A percentile compares a stretch with the other conserved stretches of the same genome.
phyloP scores from a whole-genome alignment of 2,329 filamentous ascomycete species.

The Monilinia vaccinii-corymbosi region DNA sequence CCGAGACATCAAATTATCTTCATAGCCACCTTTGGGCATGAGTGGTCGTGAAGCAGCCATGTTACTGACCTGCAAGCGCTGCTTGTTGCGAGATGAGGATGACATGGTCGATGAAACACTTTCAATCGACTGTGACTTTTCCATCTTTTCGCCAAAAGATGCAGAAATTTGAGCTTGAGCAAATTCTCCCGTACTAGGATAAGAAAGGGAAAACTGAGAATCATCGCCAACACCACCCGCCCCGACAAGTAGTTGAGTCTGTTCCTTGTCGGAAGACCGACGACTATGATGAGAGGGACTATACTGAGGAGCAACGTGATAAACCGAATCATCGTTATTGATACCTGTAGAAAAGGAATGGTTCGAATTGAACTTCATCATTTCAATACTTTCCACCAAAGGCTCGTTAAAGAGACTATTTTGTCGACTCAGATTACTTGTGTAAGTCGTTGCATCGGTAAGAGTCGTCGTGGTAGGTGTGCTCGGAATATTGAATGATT shows the following conservation, averaged over 20 bases:
- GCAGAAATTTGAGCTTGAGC: conserved; percentile 21
- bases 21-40: conserved; percentile 27
- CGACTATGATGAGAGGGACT: conserved; percentile 22
- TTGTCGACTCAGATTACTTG: conserved; percentile 29
- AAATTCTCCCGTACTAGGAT: conserved; percentile 17
- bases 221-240: conserved; percentile 28
- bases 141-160: conserved; percentile 27
- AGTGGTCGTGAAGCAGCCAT: conserved; percentile 24
- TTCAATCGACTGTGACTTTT: conserved; percentile 28
- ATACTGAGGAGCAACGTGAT: conserved; percentile 24
- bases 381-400: conserved; percentile 27
- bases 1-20: conserved; percentile 23
- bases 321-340: conserved; percentile 23
- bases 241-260: conserved; percentile 27
- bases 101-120: conserved; percentile 28
- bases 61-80: conserved; percentile 26
- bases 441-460: conserved; percentile 27
- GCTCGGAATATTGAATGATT: conserved; percentile 22
- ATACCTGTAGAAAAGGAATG: conserved; percentile 24
- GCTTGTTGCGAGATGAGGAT: conserved; percentile 26
- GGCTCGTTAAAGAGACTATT: conserved; percentile 28
- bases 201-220: conserved; percentile 26
- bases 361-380: conserved; percentile 29
- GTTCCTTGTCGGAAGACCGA: conserved; percentile 28
- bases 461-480: conserved; percentile 27